A percentile compares a stretch with the other conserved stretches of the same genome.
phyloP scores from a whole-genome alignment of 306 rosid genomes.

The Begonia fuchsioides region DNA sequence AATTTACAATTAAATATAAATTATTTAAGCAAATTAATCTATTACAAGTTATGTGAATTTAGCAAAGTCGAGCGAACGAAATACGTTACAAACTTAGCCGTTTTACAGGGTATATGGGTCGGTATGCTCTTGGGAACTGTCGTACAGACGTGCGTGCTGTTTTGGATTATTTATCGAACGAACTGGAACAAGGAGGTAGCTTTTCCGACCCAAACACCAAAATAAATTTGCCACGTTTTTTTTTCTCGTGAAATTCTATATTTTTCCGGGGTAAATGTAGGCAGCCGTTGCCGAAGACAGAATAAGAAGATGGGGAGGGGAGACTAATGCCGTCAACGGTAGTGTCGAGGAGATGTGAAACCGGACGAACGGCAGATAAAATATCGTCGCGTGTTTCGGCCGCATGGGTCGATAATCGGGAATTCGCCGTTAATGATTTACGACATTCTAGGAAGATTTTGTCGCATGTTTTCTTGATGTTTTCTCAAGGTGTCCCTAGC shows the following conservation, averaged over 20 bases:
- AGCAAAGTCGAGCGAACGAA: background rate
- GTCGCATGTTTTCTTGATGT: no score
- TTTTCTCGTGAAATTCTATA: no score
- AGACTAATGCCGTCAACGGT: background rate
- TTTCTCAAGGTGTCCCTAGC: no score
- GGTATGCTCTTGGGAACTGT: slow-evolving; percentile 67
- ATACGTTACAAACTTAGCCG: background rate
- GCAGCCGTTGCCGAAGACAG: slow-evolving; percentile 35
- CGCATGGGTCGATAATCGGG: no score
- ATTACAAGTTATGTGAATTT: background rate
- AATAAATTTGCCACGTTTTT: no score
- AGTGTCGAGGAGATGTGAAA: slow-evolving; percentile 4
- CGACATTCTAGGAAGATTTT: no score
- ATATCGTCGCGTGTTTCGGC: no score
- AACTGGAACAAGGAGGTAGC: slow-evolving; percentile 67
- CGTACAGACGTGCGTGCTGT: slow-evolving; percentile 47
- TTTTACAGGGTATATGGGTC: slow-evolving; percentile 55
- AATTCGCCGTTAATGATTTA: no score
- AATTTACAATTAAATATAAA: no score
- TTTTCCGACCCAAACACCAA: no score
- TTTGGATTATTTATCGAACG: slow-evolving; percentile 38
- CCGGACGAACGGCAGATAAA: no score
- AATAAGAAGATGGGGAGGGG: slow-evolving; percentile 35
- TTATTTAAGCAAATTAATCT: no score
- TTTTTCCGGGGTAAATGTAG: slow-evolving; percentile 11